phyloP scores from a whole-genome alignment of 345 rosid genomes.

The Limnanthes douglasii region DNA sequence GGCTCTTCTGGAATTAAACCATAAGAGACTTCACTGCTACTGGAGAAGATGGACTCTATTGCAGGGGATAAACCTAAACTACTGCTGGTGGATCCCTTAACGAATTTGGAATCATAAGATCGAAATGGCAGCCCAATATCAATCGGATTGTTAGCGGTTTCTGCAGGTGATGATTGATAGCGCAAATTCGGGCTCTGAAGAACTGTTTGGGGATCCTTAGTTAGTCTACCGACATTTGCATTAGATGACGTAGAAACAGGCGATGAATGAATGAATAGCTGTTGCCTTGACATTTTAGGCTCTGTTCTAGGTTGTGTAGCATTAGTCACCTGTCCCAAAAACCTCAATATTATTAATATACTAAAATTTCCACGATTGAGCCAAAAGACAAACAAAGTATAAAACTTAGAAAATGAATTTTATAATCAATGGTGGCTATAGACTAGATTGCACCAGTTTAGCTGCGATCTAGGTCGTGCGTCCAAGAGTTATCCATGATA shows the following conservation, averaged over 20 bases:
- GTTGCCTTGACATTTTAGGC: constrained; percentile 92
- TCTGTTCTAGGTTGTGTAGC: constrained; percentile 34
- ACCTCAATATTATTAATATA: constrained; percentile 4
- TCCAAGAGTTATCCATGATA: too few relatives aligned
- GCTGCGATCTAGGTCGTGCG: too few relatives aligned
- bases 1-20: constrained; percentile 44
- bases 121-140: constrained; percentile 80
- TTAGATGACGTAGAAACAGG: constrained; percentile 35
- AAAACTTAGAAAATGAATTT: background rate
- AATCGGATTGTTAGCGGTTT: constrained; percentile 70
- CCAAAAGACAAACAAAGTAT: background rate
- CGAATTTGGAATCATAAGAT: constrained; percentile 31
- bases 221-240: constrained; percentile 52
- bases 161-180: constrained; percentile 28
- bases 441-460: too few relatives aligned
- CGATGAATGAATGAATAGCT: constrained; percentile 60
- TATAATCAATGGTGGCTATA: too few relatives aligned
- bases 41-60: constrained; percentile 30
- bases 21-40: constrained; percentile 20
- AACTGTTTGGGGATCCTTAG: constrained; percentile 33
- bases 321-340: constrained; percentile 41
- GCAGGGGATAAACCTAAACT: constrained; percentile 64
- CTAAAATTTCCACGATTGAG: background rate
- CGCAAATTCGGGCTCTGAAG: constrained; percentile 34
- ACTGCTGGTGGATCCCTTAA: constrained; percentile 27